Evolutionary conservation across 257 asterid genomes (phyloP).

Genomic region (Solanum clarkiae): DNA sequence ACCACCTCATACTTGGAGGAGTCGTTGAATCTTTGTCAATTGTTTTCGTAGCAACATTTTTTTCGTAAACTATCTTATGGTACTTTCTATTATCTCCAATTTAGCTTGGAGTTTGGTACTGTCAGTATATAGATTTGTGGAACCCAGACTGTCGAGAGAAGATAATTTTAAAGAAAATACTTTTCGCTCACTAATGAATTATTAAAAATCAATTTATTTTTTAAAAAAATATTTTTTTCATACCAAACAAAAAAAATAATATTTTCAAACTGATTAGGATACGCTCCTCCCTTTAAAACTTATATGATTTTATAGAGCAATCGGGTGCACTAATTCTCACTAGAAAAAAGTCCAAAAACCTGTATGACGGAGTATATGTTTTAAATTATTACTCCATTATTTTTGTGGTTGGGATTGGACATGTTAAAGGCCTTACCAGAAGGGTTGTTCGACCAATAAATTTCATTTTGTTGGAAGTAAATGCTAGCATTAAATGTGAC

Average conservation of each 20-base stretch:
- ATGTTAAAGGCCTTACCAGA: not conserved
- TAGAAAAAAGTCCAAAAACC: too few relatives aligned
- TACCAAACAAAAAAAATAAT: too few relatives aligned
- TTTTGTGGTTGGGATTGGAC: not conserved
- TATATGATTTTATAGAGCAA: too few relatives aligned
- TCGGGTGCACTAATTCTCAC: too few relatives aligned
- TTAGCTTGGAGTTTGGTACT: not conserved
- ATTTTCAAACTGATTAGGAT: too few relatives aligned
- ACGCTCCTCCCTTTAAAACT: too few relatives aligned
- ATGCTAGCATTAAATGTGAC: not conserved
- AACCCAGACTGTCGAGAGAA: not conserved
- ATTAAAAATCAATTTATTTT: too few relatives aligned
- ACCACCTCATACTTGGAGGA: not conserved
- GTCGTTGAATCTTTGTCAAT: not conserved
- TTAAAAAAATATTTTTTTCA: too few relatives aligned
- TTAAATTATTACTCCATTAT: too few relatives aligned
- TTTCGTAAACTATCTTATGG: not conserved
- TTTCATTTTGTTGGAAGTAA: not conserved
- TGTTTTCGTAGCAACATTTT: not conserved
- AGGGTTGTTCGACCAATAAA: not conserved
- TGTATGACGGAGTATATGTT: too few relatives aligned
- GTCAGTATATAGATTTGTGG: not conserved
- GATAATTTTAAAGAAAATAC: too few relatives aligned
- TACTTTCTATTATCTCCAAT: not conserved
- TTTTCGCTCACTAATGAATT: too few relatives aligned